A percentile compares a stretch with the other conserved stretches of the same genome.
Conservation (phyloP, 345 rosid genomes). For the Eucalyptus tenuipes region DNA sequence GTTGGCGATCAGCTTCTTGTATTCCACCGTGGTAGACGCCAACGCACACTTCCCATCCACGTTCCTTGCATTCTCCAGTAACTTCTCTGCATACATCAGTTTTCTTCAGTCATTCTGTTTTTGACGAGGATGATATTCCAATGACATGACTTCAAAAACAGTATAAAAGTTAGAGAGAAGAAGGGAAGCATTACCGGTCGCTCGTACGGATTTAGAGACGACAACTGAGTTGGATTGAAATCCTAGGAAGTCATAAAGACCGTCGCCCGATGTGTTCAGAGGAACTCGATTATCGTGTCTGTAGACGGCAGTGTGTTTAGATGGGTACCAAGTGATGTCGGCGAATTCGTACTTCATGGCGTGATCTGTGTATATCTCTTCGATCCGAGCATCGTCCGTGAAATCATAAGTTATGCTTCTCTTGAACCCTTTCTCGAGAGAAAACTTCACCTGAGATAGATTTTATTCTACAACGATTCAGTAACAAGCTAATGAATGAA, state of each 20-base stretch:
- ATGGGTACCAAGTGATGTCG: constrained; percentile 87
- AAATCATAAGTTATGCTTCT: constrained; percentile 65
- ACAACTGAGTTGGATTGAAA: constrained; percentile 55
- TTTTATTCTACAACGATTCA: not conserved
- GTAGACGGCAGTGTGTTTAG: constrained; percentile 56
- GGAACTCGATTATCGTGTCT: constrained; percentile 63
- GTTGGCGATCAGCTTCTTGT: constrained; percentile 50
- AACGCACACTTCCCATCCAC: constrained; percentile 43
- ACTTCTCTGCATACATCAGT: constrained; percentile 35
- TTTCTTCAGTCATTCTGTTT: not conserved
- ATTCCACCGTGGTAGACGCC: constrained; percentile 36
- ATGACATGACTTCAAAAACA: not conserved
- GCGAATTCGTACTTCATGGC: constrained; percentile 61
- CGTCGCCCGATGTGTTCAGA: constrained; percentile 31
- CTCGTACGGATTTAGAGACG: constrained; percentile 44
- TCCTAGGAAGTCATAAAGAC: constrained; percentile 59
- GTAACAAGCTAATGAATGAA: not conserved
- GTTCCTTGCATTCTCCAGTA: constrained; percentile 28
- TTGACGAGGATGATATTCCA: not conserved
- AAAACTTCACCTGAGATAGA: constrained; percentile 42
- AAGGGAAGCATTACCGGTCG: constrained; percentile 29
- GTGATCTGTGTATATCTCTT: constrained; percentile 43
- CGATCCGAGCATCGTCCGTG: constrained; percentile 47
- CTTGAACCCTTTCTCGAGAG: constrained; percentile 57
- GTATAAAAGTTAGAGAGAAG: not conserved